Base-by-base conservation (phyloP, 345 rosid species). In the Dipteronia dyeriana region DNA sequence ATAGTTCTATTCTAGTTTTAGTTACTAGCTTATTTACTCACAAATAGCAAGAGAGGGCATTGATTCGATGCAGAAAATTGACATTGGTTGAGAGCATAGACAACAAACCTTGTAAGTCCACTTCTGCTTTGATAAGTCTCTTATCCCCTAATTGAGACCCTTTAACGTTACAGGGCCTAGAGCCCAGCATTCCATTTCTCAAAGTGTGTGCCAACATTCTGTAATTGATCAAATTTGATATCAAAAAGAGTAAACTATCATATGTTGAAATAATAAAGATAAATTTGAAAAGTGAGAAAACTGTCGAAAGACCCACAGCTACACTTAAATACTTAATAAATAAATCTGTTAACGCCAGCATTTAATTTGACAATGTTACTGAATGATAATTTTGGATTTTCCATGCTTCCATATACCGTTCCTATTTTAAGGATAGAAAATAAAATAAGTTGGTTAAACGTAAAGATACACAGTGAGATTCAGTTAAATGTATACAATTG, bases 21-120 rank as follows among this genome's bases (percentile, higher is more conserved):
- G 0, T 63, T 17, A 54, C 31, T 54, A 31, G 63, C 10, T n/a
- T n/a, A n/a, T n/a, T 56, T 45, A 34, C 16, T 31, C 47, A n/a
- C 59, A 29, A 17, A 51, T 25, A 14, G 45, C 12, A 22, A 31
- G 34, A 31, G 41, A 3, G 56, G 3, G 13, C 45, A 71, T 56
- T 9, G 4, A 38, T 73, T 31, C n/a, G 53, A 59, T 20, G 22
- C 43, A 74, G 12, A 26, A 9, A 63, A 74, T 29, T 56, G 19
- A 74, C 45, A 20, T 38, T 66, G 56, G 73, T 61, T 73, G 77
- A 74, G 75, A 84, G 81, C 76, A 74, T 56, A 74, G 54, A 81
- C 77, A 80, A 79, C 87, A 78, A 51, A 95, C 99, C 99, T 94
- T 92, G 84, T 96, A 91, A 38, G 97, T 83, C 99, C 99, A 96